Base-by-base conservation (phyloP, 1,284 basidiomycete species). In the Fomitiporia mediterranea region DNA sequence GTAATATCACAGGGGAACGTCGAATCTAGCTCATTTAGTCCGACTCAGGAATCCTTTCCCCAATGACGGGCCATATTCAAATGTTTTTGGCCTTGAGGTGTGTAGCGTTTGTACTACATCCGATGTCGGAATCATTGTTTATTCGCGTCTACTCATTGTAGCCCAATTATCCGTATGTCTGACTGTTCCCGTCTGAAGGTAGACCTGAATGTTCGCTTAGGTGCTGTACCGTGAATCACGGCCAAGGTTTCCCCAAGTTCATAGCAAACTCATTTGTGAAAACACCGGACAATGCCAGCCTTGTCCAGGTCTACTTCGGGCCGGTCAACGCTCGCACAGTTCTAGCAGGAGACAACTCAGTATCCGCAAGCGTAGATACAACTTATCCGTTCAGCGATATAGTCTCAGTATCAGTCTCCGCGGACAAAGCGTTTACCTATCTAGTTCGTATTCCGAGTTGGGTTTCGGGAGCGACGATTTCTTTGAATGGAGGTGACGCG, bases 171-270 rank as follows among this genome's bases (percentile, higher is more conserved):
- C 76, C 75, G 73, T 75, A 30, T 46, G 69, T 59, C 21, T 23
- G 2, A 34, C n/a, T 56, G 15, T 28, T 42, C 39, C 32, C 19
- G 23, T 27, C 17, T 28, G 3, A 1, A 19, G 40, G 6, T 28
- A 8, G 15, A 25, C 35, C 38, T n/a, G n/a, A 9, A 34, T 23
- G 17, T 37, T 55, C 15, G 13, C 17, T 37, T 53, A 80, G 78
- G 1, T 82, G 80, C 65, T 83, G 81, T 67, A 82, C 80, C 2
- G 81, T 83, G 57, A 82, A 83, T 58, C 77, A 79, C 61, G 80
- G 80, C 5, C 81, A 82, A 65, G 80, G 80, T 37, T 82, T 76
- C 74, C 81, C 81, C 1, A 83, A 82, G 63, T 82, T 83, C 64
- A 73, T 80, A 51, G 71, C 77, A n/a, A 81, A 81, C 62, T 72